Evolutionary conservation across 805 yeast genomes (phyloP).

Genomic region (Metschnikowia borealis): DNA sequence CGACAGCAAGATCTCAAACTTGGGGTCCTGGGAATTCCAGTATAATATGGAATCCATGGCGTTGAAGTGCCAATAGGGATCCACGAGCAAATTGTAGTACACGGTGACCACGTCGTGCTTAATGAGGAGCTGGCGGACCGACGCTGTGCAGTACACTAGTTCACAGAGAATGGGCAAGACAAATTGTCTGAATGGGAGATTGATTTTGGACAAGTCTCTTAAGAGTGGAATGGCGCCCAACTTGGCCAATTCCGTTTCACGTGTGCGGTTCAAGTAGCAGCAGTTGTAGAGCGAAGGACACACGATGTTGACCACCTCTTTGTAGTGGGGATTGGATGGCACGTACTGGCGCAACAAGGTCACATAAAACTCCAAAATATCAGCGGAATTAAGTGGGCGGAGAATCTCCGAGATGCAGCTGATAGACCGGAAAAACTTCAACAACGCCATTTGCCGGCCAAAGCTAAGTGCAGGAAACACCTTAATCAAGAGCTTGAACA

Average conservation of each 20-base stretch:
- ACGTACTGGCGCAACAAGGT: slow-evolving; percentile 24
- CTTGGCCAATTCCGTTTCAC: slow-evolving; percentile 44
- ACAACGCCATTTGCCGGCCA: slow-evolving; percentile 33
- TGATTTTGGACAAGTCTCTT: slow-evolving; percentile 34
- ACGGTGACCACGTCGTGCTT: slow-evolving; percentile 35
- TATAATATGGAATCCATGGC: slow-evolving; percentile 47
- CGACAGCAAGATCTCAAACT: slow-evolving; percentile 20
- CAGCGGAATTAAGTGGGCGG: slow-evolving; percentile 32
- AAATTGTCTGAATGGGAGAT: slow-evolving; percentile 47
- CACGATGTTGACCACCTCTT: slow-evolving; percentile 40
- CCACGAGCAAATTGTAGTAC: slow-evolving; percentile 40
- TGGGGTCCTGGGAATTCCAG: slow-evolving; percentile 34
- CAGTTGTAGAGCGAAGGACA: slow-evolving; percentile 50
- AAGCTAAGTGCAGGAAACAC: slow-evolving; percentile 30
- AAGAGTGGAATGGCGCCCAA: slow-evolving; percentile 47
- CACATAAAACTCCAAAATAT: slow-evolving; percentile 43
- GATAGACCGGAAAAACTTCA: slow-evolving; percentile 44
- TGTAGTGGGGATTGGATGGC: slow-evolving; percentile 29
- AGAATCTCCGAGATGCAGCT: slow-evolving; percentile 34
- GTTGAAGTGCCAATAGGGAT: slow-evolving; percentile 56
- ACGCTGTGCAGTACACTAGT: slow-evolving; percentile 43
- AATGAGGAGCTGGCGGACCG: slow-evolving; percentile 35
- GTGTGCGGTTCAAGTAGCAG: slow-evolving; percentile 43
- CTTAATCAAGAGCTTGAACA: slow-evolving; percentile 41
- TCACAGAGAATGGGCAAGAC: slow-evolving; percentile 52